Evolutionary conservation across 768 basidiomycete genomes (phyloP), one percentile per base, ranked within the genome.

Genomic region (Naganishia vishniacii): DNA sequence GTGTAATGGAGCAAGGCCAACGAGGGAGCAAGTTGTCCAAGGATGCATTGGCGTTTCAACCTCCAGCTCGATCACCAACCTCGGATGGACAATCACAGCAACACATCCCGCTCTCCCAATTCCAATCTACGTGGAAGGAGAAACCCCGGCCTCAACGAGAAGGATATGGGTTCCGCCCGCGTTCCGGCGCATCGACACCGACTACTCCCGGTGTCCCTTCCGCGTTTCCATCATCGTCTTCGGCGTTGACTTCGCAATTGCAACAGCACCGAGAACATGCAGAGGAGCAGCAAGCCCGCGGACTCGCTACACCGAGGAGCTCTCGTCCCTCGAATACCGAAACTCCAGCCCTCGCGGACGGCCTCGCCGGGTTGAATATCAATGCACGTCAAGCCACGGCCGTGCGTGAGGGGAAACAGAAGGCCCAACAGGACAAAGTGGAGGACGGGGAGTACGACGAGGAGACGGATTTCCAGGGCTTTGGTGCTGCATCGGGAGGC

Each of bases 131-230:
- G 15, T 44, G 28, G 48, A 51, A 44, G 40, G 37, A 56, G 51
- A 48, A 64, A 40, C 65, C 44, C 28, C 67, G 76, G 29, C 68
- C 69, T 40, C 64, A 66, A 20, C 82, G 82, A 60, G 90, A 91
- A 59, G 89, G 88, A 59, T 90, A 89, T 77, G 90, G 89, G 61
- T 91, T 91, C 77, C 84, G 88, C 12, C 79, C 83, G 16, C 77
- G 82, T 34, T 91, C 88, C 9, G 87, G 86, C 4, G 73, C 82
- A 45, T 82, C 83, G 45, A 88, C 86, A 11, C 89, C 87, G 48
- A 79, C 81, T 20, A 78, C 75, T 32, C 46, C 28, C 6, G 32
- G 28, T 7, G 29, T 13, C 18, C 28, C 26, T 34, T 42, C 62
- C 20, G 40, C 49, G 12, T 3, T 31, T 12, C 16, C 26, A 7